Evolutionary conservation across 495 filamentous ascomycete genomes (phyloP).

Genomic region (Annulohypoxylon stygium): DNA sequence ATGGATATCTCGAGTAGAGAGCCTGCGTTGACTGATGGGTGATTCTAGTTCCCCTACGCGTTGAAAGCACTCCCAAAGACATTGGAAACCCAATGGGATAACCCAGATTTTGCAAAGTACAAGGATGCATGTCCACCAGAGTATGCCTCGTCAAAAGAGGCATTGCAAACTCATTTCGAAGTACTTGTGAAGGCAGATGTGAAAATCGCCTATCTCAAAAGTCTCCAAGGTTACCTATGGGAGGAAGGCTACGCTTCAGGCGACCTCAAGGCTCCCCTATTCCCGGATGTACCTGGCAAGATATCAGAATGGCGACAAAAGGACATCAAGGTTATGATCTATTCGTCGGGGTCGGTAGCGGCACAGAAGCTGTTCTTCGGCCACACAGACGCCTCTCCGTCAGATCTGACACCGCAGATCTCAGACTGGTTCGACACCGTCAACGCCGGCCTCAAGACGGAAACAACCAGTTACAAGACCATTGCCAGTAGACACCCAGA

Average conservation of each 20-base stretch:
- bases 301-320: conserved; percentile 65
- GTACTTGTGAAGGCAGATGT: conserved; percentile 75
- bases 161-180: conserved; percentile 68
- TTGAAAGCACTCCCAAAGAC: conserved; percentile 69
- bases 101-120: conserved; percentile 67
- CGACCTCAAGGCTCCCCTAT: conserved; percentile 73
- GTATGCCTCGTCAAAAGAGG: conserved; percentile 61
- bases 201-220: conserved; percentile 77
- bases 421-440: conserved; percentile 77
- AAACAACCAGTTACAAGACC: conserved; percentile 69
- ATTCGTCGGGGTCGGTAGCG: conserved; percentile 76
- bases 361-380: conserved; percentile 79
- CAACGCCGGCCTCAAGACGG: conserved; percentile 77
- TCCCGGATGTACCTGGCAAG: conserved; percentile 71
- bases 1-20: conserved; percentile 25
- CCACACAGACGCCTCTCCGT: conserved; percentile 68
- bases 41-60: conserved; percentile 76
- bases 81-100: conserved; percentile 71
- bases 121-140: conserved; percentile 73
- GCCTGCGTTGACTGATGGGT: conserved; percentile 41
- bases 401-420: conserved; percentile 69
- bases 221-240: conserved; percentile 81
- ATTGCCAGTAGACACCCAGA: conserved; percentile 64
- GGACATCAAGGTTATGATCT: conserved; percentile 70
- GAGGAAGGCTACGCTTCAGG: conserved; percentile 71